phyloP scores from a whole-genome alignment of 495 filamentous ascomycete genomes.

The Penicillium ucsense region DNA sequence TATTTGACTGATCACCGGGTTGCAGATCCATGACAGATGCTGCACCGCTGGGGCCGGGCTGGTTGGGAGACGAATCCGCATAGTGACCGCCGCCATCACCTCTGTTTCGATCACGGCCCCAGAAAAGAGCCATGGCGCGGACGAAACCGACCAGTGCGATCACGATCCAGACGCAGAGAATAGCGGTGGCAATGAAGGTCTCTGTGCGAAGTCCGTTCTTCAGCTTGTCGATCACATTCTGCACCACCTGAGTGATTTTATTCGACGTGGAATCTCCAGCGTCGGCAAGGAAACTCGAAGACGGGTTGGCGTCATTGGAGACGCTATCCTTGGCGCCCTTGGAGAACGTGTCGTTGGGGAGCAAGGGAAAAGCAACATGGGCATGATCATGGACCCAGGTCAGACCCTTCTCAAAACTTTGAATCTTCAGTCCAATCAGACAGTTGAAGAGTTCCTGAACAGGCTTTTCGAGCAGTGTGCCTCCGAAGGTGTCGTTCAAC shows the following conservation, averaged over 20 bases:
- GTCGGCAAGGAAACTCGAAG: conserved; percentile 65
- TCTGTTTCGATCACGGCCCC: conserved; percentile 29
- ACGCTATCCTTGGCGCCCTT: conserved; percentile 61
- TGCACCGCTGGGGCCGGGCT: neutral
- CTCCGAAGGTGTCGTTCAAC: conserved; percentile 69
- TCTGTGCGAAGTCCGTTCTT: conserved; percentile 57
- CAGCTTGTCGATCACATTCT: conserved; percentile 53
- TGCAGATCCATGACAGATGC: neutral
- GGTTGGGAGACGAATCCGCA: conserved; percentile 6
- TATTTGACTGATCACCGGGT: conserved; percentile 18
- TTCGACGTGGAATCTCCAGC: conserved; percentile 60
- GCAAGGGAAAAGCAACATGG: conserved; percentile 66
- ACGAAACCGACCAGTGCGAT: conserved; percentile 63
- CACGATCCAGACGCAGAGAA: conserved; percentile 68
- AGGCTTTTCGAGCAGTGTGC: conserved; percentile 64
- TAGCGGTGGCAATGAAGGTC: conserved; percentile 60
- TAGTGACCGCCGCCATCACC: conserved; percentile 39
- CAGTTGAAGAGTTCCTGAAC: conserved; percentile 67
- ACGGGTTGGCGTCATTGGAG: conserved; percentile 29
- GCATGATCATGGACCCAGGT: conserved; percentile 86
- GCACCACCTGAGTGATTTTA: conserved; percentile 69
- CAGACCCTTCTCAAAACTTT: conserved; percentile 67
- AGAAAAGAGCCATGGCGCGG: conserved; percentile 48
- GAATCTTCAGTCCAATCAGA: conserved; percentile 65
- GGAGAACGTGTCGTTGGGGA: conserved; percentile 76